Evolutionary conservation across 2,329 filamentous ascomycete genomes (phyloP), one percentile per base, ranked within the genome.

Genomic region (Penicillium sp.): DNA sequence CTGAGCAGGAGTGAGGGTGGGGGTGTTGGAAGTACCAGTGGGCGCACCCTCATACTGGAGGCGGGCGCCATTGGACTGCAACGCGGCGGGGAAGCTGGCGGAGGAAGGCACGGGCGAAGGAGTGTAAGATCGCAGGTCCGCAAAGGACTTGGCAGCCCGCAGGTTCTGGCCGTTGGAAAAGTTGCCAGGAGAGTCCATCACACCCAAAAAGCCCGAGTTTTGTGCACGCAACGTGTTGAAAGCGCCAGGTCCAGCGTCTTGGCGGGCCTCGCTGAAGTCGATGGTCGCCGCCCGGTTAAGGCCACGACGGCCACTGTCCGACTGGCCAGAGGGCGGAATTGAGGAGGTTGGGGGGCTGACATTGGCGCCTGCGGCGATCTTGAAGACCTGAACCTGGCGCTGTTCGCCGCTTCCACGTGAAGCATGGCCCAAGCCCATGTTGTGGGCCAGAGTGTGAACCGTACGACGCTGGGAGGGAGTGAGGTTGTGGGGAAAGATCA

Each of bases 261-360:
- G 88, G 51, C 89, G 84, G 49, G 89, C 85, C 60, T 91, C 88
- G 62, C 90, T 91, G 74, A 97, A 97, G 74, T 97, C 94, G 63
- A 95, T 96, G 2, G 94, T 97, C n/a, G 94, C 94, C 16, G 94
- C 92, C 60, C 94, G 88, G 77, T 91, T 96, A 35, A 99, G 80
- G 5, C 88, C 89, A 58, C 93, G 89, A 63, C 93, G 88, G 65
- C 91, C 87, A 53, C 89, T 85, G 61, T 96, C 90, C 48, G 86
- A 84, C 56, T 89, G 87, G 54, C 86, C 86, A 1, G 84, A 81
- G 60, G 72, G 79, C 67, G 79, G 87, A 79, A 78, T 87, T 47
- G 82, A 79, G n/a, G 80, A 79, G 70, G 85, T 77, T 1, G 84
- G 84, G 16, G 85, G 84, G 73, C 85, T 87, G 56, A 86, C 75